phyloP scores from a whole-genome alignment of 345 rosid species.

The Citrus hindsii region DNA sequence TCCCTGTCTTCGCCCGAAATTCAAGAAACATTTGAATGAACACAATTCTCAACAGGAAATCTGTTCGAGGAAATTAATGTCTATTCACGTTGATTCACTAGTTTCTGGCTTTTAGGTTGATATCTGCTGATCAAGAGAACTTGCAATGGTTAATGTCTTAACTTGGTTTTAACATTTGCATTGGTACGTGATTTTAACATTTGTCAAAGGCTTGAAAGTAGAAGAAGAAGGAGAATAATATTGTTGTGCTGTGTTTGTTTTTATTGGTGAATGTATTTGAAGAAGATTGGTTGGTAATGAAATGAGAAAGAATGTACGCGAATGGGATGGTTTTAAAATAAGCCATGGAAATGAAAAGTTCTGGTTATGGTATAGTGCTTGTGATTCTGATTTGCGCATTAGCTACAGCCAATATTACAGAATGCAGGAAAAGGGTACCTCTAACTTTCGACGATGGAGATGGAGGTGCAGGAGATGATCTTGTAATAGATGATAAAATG shows the following conservation, averaged over 20 bases:
- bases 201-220: slow-evolving; percentile 1
- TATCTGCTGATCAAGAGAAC: not conserved
- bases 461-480: slow-evolving; percentile 10
- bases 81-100: not conserved
- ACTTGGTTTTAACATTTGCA: not conserved
- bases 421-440: slow-evolving; percentile 18
- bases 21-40: slow-evolving; percentile 9
- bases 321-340: slow-evolving; percentile 28
- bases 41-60: slow-evolving; percentile 5
- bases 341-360: slow-evolving; percentile 39
- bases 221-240: not conserved
- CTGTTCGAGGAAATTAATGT: not conserved
- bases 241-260: not conserved
- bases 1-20: slow-evolving; percentile 16
- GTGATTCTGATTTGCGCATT: slow-evolving; percentile 32
- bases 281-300: slow-evolving; percentile 23
- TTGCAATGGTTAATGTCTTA: not conserved
- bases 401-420: slow-evolving; percentile 22
- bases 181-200: not conserved
- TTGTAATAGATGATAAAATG: slow-evolving; percentile 11
- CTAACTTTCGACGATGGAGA: slow-evolving; percentile 15
- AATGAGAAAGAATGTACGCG: slow-evolving; percentile 41
- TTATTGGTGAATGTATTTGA: not conserved
- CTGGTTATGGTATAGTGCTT: slow-evolving; percentile 21
- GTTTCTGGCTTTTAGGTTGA: not conserved